phyloP scores from a whole-genome alignment of 2,329 filamentous ascomycete species.

The Aspergillus novoparasiticus region DNA sequence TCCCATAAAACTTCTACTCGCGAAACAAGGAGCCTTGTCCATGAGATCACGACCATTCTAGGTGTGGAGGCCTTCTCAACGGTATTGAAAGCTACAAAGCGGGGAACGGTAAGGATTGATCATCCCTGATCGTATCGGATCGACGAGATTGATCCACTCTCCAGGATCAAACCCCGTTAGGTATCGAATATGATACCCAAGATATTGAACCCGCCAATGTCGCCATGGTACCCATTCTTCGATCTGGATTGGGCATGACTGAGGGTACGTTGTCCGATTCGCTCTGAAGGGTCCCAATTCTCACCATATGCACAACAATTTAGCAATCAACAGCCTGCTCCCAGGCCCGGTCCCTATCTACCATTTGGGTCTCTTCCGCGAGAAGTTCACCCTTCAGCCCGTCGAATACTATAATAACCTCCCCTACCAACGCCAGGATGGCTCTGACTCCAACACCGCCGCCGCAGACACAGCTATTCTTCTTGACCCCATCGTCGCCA shows the following conservation, averaged over 20 bases:
- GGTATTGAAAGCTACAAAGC: conserved; percentile 59
- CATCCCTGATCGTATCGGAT: neutral
- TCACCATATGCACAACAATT: conserved; percentile 15
- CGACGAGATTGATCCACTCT: conserved; percentile 9
- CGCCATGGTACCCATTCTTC: conserved; percentile 87
- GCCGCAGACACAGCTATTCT: conserved; percentile 72
- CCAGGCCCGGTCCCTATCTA: conserved; percentile 80
- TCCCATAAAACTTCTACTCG: conserved; percentile 69
- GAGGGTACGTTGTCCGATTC: conserved; percentile 58
- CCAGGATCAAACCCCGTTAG: conserved; percentile 77
- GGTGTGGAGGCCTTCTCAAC: conserved; percentile 77
- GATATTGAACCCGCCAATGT: conserved; percentile 66
- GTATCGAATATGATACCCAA: conserved; percentile 71
- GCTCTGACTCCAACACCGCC: conserved; percentile 38
- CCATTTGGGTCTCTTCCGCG: conserved; percentile 92
- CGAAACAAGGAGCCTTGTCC: conserved; percentile 78
- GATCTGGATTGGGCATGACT: conserved; percentile 88
- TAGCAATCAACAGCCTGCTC: conserved; percentile 77
- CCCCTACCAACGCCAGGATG: conserved; percentile 59
- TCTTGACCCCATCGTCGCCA: conserved; percentile 91
- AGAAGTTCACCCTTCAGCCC: conserved; percentile 80
- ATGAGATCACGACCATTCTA: conserved; percentile 83
- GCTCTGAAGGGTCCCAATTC: neutral
- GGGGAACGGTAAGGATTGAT: conserved; percentile 62
- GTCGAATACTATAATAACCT: conserved; percentile 99